phyloP scores from a whole-genome alignment of 768 basidiomycete genomes.

The Heimioporus sp. region DNA sequence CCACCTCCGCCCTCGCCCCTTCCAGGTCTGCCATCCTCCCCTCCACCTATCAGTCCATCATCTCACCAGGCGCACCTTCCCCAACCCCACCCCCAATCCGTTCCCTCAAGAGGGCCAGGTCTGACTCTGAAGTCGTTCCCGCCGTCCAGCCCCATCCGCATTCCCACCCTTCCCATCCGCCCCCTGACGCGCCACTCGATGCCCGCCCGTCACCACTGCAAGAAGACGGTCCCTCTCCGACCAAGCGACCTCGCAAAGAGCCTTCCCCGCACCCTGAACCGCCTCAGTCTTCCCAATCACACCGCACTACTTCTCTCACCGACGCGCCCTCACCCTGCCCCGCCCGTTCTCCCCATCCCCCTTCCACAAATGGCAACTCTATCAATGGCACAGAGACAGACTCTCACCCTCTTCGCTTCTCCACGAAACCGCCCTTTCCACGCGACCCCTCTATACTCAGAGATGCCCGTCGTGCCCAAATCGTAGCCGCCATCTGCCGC shows the following conservation, averaged over 20 bases:
- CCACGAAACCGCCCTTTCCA: slow-evolving; percentile 60
- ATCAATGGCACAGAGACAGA: slow-evolving; percentile 44
- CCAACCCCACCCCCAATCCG: slow-evolving; percentile 49
- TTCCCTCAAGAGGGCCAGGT: slow-evolving; percentile 59
- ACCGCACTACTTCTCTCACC: slow-evolving; percentile 32
- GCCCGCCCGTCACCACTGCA: slow-evolving; percentile 45
- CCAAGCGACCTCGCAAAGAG: slow-evolving; percentile 71
- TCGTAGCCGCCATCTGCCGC: slow-evolving; percentile 65
- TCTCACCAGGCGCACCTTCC: slow-evolving; percentile 51
- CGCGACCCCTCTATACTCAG: slow-evolving; percentile 53
- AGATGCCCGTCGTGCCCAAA: slow-evolving; percentile 55
- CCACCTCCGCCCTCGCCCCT: slow-evolving; percentile 57
- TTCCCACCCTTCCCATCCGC: slow-evolving; percentile 20
- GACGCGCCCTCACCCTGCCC: slow-evolving; percentile 33
- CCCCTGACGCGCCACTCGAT: slow-evolving; percentile 40
- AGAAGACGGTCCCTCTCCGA: slow-evolving; percentile 64
- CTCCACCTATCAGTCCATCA: slow-evolving; percentile 48
- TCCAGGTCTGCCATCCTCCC: slow-evolving; percentile 51
- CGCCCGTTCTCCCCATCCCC: slow-evolving; percentile 49
- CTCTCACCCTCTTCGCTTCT: slow-evolving; percentile 53
- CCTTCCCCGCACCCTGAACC: slow-evolving; percentile 35
- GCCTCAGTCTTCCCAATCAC: slow-evolving; percentile 20
- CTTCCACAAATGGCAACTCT: slow-evolving; percentile 43
- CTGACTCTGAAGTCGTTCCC: slow-evolving; percentile 57
- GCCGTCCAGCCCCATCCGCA: slow-evolving; percentile 14